Percentiles rank a stretch among this genome's conserved stretches.
Conservation (phyloP, 352 stramenopile genomes). For the Peronospora destructor region DNA sequence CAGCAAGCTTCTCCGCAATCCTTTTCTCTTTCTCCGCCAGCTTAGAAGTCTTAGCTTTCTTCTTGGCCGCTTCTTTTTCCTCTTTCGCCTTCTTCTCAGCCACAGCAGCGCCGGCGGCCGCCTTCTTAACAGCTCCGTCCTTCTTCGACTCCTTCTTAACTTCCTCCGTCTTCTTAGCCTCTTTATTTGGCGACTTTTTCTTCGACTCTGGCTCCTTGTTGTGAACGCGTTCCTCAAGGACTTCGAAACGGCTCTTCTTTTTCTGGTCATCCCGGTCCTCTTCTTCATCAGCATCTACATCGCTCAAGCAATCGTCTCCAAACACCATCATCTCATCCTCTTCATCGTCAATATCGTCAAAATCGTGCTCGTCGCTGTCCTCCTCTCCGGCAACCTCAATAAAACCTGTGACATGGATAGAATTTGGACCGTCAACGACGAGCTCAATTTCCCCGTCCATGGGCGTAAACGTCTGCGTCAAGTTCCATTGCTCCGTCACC, state of each 20-base stretch:
- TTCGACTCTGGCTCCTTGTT: conserved; percentile 32
- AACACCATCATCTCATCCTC: conserved; percentile 71
- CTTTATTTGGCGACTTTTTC: conserved; percentile 33
- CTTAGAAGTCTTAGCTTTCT: conserved; percentile 26
- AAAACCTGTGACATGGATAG: conserved; percentile 76
- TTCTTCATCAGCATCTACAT: conserved; percentile 25
- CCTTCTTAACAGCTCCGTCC: conserved; percentile 27
- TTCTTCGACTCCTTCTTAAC: conserved; percentile 22
- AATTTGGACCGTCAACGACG: conserved; percentile 59
- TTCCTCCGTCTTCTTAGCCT: conserved; percentile 33
- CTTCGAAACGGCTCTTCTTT: conserved; percentile 54
- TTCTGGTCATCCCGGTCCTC: conserved; percentile 40
- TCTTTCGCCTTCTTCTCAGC: conserved; percentile 25
- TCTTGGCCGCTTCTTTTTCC: conserved; percentile 29
- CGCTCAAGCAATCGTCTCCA: conserved; percentile 27
- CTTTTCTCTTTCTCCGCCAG: conserved; percentile 42
- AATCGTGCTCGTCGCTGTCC: conserved; percentile 53
- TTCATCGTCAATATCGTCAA: conserved; percentile 34
- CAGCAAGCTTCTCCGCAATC: conserved; percentile 45
- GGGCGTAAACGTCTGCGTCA: conserved; percentile 72
- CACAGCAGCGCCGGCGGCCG: conserved; percentile 22
- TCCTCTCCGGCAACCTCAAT: conserved; percentile 75
- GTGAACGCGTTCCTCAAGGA: conserved; percentile 65
- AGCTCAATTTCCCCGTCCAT: conserved; percentile 71
- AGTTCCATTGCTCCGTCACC: conserved; percentile 62